Conservation (phyloP, 192 early-diverging fungal genomes). For the Umbelopsis vinacea region DNA sequence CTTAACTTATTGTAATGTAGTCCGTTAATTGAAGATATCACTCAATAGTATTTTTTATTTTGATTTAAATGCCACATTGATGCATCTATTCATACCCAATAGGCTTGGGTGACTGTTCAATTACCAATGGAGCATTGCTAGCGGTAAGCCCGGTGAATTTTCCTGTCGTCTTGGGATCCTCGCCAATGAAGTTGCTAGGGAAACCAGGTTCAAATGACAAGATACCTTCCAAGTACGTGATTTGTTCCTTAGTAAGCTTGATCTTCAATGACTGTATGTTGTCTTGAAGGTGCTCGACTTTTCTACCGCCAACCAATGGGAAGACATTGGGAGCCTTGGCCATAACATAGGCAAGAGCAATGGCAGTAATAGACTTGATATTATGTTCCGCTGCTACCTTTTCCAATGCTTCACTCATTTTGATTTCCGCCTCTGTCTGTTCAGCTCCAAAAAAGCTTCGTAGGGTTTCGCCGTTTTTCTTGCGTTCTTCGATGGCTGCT, state of each 20-base stretch:
- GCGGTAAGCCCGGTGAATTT: not conserved
- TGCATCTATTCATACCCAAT: conserved; percentile 3
- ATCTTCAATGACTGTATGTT: conserved; percentile 17
- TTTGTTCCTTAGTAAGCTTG: conserved; percentile 1
- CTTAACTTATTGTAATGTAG: too few species aligned
- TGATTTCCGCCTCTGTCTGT: not conserved
- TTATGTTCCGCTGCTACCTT: conserved; percentile 9
- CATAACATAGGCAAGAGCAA: conserved; percentile 22
- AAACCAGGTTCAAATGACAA: not conserved
- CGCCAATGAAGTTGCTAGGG: conserved; percentile 4
- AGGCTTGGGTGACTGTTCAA: not conserved
- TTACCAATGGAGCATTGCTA: not conserved
- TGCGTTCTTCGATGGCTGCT: conserved; percentile 9
- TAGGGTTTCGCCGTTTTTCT: not conserved
- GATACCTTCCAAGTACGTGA: not conserved
- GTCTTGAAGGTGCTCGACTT: conserved; percentile 14
- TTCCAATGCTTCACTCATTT: conserved; percentile 4
- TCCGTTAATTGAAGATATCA: too few species aligned
- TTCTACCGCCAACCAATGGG: conserved; percentile 10
- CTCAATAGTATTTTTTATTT: too few species aligned
- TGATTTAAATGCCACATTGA: too few species aligned
- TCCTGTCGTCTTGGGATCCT: not conserved
- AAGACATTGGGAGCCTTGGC: conserved; percentile 8
- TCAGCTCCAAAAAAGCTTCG: not conserved
- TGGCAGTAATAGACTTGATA: conserved; percentile 12